These are phyloP conservation scores for Boletus rubescentipes DNA, from an alignment of 768 basidiomycete species.

Conservation along the genomic window DNA sequence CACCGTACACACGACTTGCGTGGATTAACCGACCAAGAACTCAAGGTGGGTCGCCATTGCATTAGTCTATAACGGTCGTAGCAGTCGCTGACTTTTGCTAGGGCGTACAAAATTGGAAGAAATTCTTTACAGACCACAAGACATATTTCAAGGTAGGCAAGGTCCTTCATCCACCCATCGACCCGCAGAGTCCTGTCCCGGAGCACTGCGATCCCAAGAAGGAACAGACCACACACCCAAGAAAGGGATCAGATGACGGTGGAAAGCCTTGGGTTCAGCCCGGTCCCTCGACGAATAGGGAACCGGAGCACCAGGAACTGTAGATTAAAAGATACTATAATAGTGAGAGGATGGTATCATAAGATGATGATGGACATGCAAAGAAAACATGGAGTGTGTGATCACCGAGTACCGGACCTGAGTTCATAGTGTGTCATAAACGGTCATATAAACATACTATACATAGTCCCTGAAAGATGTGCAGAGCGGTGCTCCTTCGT, in stretches of 20 bases:
- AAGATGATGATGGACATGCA: slow-evolving; percentile 23
- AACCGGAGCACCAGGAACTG: slow-evolving; percentile 27
- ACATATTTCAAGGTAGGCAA: slow-evolving; percentile 76
- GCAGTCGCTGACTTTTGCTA: slow-evolving; percentile 28
- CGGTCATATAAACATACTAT: slow-evolving; percentile 25
- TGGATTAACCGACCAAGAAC: slow-evolving; percentile 70
- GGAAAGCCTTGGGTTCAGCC: slow-evolving; percentile 28
- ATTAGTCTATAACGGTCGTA: not conserved
- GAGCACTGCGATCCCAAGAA: slow-evolving; percentile 73
- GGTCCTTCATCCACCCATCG: slow-evolving; percentile 74
- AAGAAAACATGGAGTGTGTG: slow-evolving; percentile 22
- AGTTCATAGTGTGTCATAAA: slow-evolving; percentile 24
- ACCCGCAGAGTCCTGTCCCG: slow-evolving; percentile 72
- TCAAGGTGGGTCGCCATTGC: slow-evolving; percentile 49
- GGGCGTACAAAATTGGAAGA: slow-evolving; percentile 86
- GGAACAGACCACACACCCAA: slow-evolving; percentile 30
- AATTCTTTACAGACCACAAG: slow-evolving; percentile 81
- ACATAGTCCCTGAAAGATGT: slow-evolving; percentile 18
- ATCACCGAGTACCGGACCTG: slow-evolving; percentile 6
- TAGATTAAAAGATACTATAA: slow-evolving; percentile 27
- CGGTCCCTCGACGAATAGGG: slow-evolving; percentile 9
- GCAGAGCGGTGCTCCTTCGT: not conserved
- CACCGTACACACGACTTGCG: slow-evolving; percentile 92
- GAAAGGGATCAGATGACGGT: slow-evolving; percentile 27
- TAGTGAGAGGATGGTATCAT: slow-evolving; percentile 13